Evolutionary conservation across 2,329 filamentous ascomycete genomes (phyloP), one percentile per base, ranked within the genome.

Genomic region (Hypocreales sp.): DNA sequence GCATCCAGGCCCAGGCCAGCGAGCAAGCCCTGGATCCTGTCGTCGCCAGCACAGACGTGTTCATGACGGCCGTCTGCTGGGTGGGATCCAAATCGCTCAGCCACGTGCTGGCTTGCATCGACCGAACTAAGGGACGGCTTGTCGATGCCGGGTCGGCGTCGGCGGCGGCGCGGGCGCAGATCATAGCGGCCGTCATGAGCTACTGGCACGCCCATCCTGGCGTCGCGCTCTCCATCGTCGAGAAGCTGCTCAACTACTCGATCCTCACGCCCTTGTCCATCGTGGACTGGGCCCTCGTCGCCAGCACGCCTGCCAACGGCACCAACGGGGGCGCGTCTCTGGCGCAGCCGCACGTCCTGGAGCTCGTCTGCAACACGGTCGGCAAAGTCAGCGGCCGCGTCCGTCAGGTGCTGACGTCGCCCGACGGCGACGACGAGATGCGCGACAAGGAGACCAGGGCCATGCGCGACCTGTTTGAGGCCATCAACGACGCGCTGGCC

Each of bases 181-280:
- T 98, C 44, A 80, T 95, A 40, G 72, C 77, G 5, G 81, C 81
- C 5, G 84, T 95, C 21, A 81, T 94, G 60, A 66, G 75, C 22
- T 98, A 94, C 60, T 98, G 90, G 90, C 69, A 71, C 25, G 77
- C 87, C 18, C 87, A 98, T 43, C 84, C 87, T 0, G 90, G 90
- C 33, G 77, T 92, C 23, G 90, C 84, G 4, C 72, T 95, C 39
- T 81, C 80, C 40, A 92, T 98, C 41, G 69, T 95, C 32, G 87
- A 95, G 60, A 95, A 95, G 55, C 68, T 98, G 5, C 75, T 98
- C 40, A 98, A 95, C 57, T 98, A 94, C 58, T 86, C 81, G 10
- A 93, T 98, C 41, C 65, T 98, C 20, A 84, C 79, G 7, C 90
- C 90, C 0, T 61, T 74, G 31, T 77, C 76, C 11, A 84, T 98